A percentile compares a stretch with the other conserved stretches of the same genome.
Conservation (phyloP, 352 stramenopile species). For the Pythium aquatile region DNA sequence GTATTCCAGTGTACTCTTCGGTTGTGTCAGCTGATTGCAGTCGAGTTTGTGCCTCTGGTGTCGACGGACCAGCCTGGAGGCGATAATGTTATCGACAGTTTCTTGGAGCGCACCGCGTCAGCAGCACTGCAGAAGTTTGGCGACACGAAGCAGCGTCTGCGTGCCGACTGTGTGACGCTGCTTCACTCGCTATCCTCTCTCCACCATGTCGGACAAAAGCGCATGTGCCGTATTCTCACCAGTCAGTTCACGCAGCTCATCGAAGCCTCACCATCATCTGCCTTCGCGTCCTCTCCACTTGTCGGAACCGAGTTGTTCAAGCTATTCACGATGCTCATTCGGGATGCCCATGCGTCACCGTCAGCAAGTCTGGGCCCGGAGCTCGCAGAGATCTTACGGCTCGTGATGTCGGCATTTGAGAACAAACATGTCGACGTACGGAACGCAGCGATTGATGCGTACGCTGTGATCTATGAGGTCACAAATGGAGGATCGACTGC, state of each 20-base stretch:
- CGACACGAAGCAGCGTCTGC: slow-evolving; percentile 74
- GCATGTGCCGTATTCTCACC: slow-evolving; percentile 62
- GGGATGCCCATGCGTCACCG: slow-evolving; percentile 19
- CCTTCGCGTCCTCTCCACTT: slow-evolving; percentile 46
- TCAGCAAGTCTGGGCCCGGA: slow-evolving; percentile 25
- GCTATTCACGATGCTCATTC: slow-evolving; percentile 64
- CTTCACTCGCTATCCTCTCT: slow-evolving; percentile 62
- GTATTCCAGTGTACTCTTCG: slow-evolving; percentile 80
- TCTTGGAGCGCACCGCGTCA: slow-evolving; percentile 54
- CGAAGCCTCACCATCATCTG: slow-evolving; percentile 24
- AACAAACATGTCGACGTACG: slow-evolving; percentile 85
- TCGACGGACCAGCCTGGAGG: slow-evolving; percentile 19
- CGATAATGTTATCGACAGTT: slow-evolving; percentile 53
- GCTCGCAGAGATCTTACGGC: slow-evolving; percentile 37
- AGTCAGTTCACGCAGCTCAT: slow-evolving; percentile 54
- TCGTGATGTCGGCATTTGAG: slow-evolving; percentile 58
- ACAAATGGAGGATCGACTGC: slow-evolving; percentile 43
- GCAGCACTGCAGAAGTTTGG: slow-evolving; percentile 72
- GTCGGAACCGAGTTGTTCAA: slow-evolving; percentile 59
- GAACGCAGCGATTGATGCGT: slow-evolving; percentile 65
- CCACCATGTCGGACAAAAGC: slow-evolving; percentile 52
- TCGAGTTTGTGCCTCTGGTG: slow-evolving; percentile 69
- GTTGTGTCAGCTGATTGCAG: slow-evolving; percentile 63
- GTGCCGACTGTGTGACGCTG: slow-evolving; percentile 68
- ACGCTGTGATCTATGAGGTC: slow-evolving; percentile 69